phyloP scores from a whole-genome alignment of 345 rosid genomes.

The Lumnitzera racemosa region DNA sequence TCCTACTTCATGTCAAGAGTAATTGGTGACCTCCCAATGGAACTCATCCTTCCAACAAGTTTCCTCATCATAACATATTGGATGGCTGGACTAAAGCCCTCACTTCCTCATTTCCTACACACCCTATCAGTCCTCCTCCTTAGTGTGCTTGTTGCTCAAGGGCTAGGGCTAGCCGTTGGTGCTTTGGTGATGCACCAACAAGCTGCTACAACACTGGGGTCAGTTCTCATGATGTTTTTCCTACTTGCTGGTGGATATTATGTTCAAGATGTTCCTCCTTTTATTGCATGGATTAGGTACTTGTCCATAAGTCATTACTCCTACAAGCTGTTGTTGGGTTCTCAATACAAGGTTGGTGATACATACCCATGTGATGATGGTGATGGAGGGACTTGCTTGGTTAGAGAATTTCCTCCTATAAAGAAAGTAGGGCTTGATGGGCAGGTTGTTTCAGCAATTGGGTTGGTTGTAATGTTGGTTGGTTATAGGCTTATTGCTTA shows the following conservation, averaged over 20 bases:
- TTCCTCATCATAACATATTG: constrained; percentile 52
- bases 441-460: constrained; percentile 18
- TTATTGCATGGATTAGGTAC: constrained; percentile 42
- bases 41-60: constrained; percentile 51
- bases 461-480: constrained; percentile 33
- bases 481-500: constrained; percentile 43
- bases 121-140: constrained; percentile 33
- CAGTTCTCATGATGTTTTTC: constrained; percentile 31
- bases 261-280: constrained; percentile 39
- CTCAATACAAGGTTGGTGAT: constrained; percentile 31
- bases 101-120: constrained; percentile 25
- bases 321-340: constrained; percentile 34
- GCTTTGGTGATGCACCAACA: constrained; percentile 41
- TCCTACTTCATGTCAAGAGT: constrained; percentile 69
- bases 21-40: constrained; percentile 66
- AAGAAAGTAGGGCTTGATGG: constrained; percentile 34
- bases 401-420: constrained; percentile 37
- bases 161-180: constrained; percentile 51
- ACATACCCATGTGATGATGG: constrained; percentile 18
- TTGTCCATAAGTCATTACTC: constrained; percentile 31
- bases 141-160: constrained; percentile 38
- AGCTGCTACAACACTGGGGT: constrained; percentile 29
- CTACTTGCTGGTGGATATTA: constrained; percentile 41
- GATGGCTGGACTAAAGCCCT: constrained; percentile 62
- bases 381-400: constrained; percentile 19